phyloP scores from a whole-genome alignment of 441 rosid genomes.

The Bocquillonia castaneifolia region DNA sequence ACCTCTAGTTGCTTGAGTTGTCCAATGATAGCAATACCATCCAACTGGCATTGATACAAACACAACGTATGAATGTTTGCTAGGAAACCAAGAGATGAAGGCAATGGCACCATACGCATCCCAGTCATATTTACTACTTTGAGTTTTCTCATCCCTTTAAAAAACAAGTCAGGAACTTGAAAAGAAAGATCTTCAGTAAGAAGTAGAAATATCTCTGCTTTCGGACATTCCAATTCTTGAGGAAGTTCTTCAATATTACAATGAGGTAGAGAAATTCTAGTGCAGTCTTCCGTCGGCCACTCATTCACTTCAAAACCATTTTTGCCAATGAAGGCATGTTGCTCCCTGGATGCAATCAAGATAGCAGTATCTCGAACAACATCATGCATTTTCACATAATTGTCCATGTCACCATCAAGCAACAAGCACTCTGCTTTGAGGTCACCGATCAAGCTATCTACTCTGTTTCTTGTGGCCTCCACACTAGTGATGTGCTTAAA shows the following conservation, averaged over 20 bases:
- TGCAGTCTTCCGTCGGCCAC: background rate
- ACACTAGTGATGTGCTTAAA: background rate
- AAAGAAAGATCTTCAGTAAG: background rate
- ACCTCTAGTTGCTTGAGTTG: constrained; percentile 26
- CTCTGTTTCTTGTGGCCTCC: background rate
- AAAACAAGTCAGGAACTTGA: background rate
- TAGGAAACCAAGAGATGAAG: background rate
- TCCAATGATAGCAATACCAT: constrained; percentile 21
- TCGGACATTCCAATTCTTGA: constrained; percentile 8
- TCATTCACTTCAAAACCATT: background rate
- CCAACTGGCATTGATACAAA: background rate
- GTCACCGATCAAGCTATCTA: background rate
- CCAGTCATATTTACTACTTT: background rate
- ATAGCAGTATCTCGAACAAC: constrained; percentile 7
- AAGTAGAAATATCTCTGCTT: background rate
- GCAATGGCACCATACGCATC: background rate
- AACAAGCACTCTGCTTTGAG: background rate
- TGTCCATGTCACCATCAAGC: background rate
- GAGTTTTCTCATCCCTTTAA: background rate
- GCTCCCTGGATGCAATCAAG: background rate
- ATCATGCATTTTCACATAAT: background rate
- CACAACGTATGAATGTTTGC: background rate
- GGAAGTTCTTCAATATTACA: constrained; percentile 3
- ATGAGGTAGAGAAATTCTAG: background rate
- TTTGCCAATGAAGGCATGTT: background rate